Conservation (phyloP, 306 rosid species). For the Glycine soja region DNA sequence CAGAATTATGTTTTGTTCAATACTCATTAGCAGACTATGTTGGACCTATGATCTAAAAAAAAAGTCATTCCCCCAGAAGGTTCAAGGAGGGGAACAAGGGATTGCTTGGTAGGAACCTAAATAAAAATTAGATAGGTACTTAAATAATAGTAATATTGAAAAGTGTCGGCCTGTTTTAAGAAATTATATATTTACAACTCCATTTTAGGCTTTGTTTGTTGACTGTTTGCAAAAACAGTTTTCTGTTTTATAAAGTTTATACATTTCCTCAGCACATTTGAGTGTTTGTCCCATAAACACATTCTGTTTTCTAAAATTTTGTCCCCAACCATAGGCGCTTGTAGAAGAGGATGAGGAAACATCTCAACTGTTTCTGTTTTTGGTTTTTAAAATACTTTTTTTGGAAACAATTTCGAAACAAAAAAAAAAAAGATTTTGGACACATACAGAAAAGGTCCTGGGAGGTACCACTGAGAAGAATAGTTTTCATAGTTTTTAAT, state of each 20-base stretch:
- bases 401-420: too few species aligned
- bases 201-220: neutral
- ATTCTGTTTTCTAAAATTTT: neutral
- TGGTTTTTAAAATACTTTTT: too few species aligned
- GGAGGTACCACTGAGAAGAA: too few species aligned
- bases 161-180: conserved; percentile 30
- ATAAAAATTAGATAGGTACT: too few species aligned
- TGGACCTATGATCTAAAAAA: too few species aligned
- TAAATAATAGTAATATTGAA: neutral
- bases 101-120: too few species aligned
- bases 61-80: too few species aligned
- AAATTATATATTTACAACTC: neutral
- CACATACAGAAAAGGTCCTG: neutral
- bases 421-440: too few species aligned
- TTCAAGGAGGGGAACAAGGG: too few species aligned
- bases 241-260: neutral
- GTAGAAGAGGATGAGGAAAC: neutral
- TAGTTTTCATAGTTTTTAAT: neutral
- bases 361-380: neutral
- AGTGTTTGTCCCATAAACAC: neutral
- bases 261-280: neutral
- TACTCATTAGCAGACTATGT: too few species aligned
- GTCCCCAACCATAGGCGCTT: neutral
- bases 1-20: conserved; percentile 13
- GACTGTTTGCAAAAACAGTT: neutral